phyloP scores from a whole-genome alignment of 2,329 filamentous ascomycete genomes.

The Bipolaris cookei region DNA sequence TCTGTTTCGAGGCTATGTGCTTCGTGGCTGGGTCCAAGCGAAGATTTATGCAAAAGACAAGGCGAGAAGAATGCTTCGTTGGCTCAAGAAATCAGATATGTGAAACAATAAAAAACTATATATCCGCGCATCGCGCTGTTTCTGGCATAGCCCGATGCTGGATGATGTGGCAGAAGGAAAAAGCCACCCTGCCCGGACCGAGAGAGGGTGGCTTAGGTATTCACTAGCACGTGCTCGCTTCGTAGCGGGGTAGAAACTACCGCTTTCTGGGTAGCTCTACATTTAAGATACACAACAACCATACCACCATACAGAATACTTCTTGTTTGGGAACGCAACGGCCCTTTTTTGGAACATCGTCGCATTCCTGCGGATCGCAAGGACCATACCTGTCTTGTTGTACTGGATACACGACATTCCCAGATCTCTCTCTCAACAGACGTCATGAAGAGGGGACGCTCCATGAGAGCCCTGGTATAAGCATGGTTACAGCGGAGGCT shows the following conservation, averaged over 20 bases:
- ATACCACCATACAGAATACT: background rate
- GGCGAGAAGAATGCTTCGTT: background rate
- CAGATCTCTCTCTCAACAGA: background rate
- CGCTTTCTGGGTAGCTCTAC: background rate
- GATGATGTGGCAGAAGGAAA: slow-evolving; percentile 1
- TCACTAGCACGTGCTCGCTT: background rate
- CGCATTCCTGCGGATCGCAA: background rate
- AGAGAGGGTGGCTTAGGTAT: background rate
- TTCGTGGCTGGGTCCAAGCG: too few relatives aligned
- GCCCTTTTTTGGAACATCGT: too few relatives aligned
- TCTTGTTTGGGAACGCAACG: too few relatives aligned
- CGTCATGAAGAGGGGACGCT: background rate
- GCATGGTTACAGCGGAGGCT: background rate
- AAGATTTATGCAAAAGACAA: background rate
- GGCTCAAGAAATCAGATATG: background rate
- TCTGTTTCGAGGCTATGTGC: too few relatives aligned
- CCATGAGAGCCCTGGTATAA: background rate
- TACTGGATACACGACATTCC: background rate
- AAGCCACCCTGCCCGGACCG: background rate
- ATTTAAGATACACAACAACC: background rate
- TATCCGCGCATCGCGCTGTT: background rate
- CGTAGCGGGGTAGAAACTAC: background rate
- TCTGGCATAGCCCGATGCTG: background rate
- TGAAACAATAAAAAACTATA: background rate
- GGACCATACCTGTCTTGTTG: background rate